Evolutionary conservation across 2,329 filamentous ascomycete species (phyloP).

Genomic region (Fusarium sp.): DNA sequence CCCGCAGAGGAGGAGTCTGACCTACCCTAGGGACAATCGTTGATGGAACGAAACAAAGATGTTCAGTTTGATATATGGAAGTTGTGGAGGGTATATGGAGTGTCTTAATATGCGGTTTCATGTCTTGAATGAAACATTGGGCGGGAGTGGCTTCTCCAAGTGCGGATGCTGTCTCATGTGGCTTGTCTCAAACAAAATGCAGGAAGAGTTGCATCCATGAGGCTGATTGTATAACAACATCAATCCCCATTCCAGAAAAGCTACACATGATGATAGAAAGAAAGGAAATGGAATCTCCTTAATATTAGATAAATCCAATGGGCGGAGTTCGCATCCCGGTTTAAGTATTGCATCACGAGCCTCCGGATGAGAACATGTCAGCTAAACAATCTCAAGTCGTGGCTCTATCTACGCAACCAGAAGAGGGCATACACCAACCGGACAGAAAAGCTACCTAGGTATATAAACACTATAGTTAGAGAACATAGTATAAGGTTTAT

Average conservation of each 20-base stretch:
- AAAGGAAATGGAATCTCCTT: too few relatives aligned
- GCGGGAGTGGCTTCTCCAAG: background rate
- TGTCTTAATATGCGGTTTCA: background rate
- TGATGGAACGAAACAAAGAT: background rate
- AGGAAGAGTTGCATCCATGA: background rate
- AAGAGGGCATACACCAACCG: rapidly evolving
- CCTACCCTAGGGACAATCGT: background rate
- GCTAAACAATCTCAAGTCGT: background rate
- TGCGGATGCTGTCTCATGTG: background rate
- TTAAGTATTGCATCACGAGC: background rate
- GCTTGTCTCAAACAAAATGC: background rate
- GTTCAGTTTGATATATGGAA: background rate
- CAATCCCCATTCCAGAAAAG: too few relatives aligned
- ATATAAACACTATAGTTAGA: too few relatives aligned
- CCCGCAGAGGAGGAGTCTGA: background rate
- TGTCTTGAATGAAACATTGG: background rate
- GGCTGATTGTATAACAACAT: too few relatives aligned
- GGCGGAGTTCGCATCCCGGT: too few relatives aligned
- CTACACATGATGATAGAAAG: too few relatives aligned
- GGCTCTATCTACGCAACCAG: rapidly evolving
- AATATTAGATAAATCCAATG: too few relatives aligned
- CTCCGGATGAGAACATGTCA: background rate
- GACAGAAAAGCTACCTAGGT: background rate
- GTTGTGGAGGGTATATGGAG: background rate
- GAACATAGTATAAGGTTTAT: background rate